Base-by-base conservation (phyloP, 2,329 filamentous ascomycete species). In the Fusarium incarnatum region DNA sequence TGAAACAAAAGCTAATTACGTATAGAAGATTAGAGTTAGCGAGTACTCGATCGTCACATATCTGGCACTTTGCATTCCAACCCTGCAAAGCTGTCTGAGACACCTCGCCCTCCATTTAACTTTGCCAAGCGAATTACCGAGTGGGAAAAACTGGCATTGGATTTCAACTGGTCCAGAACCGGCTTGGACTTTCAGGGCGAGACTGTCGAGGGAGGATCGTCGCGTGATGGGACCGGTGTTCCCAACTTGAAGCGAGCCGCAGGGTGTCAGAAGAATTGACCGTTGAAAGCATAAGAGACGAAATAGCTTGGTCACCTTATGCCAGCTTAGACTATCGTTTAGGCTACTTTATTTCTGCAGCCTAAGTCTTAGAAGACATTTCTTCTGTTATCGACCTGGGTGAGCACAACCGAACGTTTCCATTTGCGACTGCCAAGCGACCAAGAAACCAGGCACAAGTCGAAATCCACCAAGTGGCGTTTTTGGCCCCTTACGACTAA, bases 41-140 rank as follows among this genome's bases (percentile, higher is more conserved):
- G 32, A 27, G 20, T 52, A 20, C 25, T 25, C 8, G 20, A 27
- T 28, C 12, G 30, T 69, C 67, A 70, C 67, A 69, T 69, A 70
- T 55, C 28, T 52, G 13, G 7, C 27, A 28, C 27, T 28, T 28
- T 28, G 27, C 66, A 69, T 70, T 69, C 66, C 66, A 67, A 20
- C 34, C 11, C 25, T 18, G 27, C 11, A n/a, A n/a, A 6, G 8
- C 16, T 16, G 37, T 28, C 10, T 47, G 16, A 57, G 47, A 67
- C 55, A 66, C 16, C 9, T 12, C 3, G 13, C 27, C 16, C n/a
- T 45, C 15, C 10, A 28, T n/a, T 27, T 23, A 1, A 41, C 10
- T 13, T 41, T 11, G 60, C 56, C 48, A 62, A 69, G 56, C 8
- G 23, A 37, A 50, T 46, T 41, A 10, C 20, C 45, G 56, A 44